These are phyloP conservation scores for Fusarium stilboides DNA, from an alignment of 2,329 filamentous ascomycete genomes.

Conservation along the genomic window DNA sequence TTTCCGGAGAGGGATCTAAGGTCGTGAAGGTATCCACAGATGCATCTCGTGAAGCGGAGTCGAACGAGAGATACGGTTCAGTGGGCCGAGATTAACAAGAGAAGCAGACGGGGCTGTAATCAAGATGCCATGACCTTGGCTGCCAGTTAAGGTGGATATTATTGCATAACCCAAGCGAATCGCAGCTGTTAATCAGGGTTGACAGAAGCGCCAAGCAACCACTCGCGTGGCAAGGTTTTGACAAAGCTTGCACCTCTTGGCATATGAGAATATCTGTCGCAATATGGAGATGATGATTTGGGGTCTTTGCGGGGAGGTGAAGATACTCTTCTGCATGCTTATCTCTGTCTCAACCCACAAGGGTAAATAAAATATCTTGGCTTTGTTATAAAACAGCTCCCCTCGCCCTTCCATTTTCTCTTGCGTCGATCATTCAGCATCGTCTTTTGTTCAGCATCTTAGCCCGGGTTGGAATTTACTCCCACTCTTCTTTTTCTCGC, in stretches of 20 bases:
- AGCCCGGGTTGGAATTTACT: neutral
- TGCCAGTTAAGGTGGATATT: constrained; percentile 1
- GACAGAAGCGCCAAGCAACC: constrained; percentile 16
- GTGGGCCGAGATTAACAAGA: constrained; percentile 15
- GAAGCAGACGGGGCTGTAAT: neutral
- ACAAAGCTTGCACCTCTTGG: constrained; percentile 27
- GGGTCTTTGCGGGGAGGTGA: constrained; percentile 2
- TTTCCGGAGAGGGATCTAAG: constrained; percentile 15
- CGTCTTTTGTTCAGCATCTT: neutral
- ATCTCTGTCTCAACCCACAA: constrained; percentile 9
- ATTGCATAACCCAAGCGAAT: constrained; percentile 3
- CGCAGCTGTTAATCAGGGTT: neutral
- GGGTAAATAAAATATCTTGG: constrained; percentile 23
- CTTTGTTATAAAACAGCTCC: constrained; percentile 21
- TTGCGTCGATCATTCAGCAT: constrained; percentile 7
- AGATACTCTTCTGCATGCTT: neutral
- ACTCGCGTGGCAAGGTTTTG: constrained; percentile 26
- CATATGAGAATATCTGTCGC: constrained; percentile 12
- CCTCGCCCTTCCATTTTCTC: neutral
- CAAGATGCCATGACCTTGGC: constrained; percentile 7
- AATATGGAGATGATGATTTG: constrained; percentile 12
- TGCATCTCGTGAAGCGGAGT: constrained; percentile 13
- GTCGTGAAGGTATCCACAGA: constrained; percentile 2
- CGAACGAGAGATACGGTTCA: neutral
- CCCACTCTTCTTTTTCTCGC: neutral